A percentile compares a stretch with the other conserved stretches of the same genome.
phyloP scores from a whole-genome alignment of 768 basidiomycete species.

The Leccinum ochraceum region DNA sequence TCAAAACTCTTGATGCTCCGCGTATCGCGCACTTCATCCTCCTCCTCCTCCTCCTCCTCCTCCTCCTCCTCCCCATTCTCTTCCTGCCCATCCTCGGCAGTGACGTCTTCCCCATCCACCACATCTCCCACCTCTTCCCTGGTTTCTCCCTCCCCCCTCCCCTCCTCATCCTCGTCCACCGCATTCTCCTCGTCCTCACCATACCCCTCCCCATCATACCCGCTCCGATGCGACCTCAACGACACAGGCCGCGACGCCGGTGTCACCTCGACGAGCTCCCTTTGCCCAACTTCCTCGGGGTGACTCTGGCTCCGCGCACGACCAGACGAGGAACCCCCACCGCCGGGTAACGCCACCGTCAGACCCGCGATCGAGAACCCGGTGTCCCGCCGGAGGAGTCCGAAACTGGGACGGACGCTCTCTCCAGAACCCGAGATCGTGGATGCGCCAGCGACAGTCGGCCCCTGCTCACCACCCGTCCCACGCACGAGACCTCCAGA shows the following conservation, averaged over 20 bases:
- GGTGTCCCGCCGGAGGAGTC: slow-evolving; percentile 70
- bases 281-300: slow-evolving; percentile 41
- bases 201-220: slow-evolving; percentile 21
- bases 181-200: slow-evolving; percentile 16
- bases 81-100: too few species aligned
- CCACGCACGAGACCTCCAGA: too few species aligned
- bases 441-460: not conserved
- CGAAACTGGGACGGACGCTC: slow-evolving; percentile 52
- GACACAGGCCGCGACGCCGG: slow-evolving; percentile 49
- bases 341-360: slow-evolving; percentile 58
- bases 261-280: slow-evolving; percentile 55
- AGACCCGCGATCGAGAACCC: slow-evolving; percentile 84
- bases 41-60: too few species aligned
- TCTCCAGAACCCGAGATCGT: not conserved
- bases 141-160: not conserved
- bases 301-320: slow-evolving; percentile 8
- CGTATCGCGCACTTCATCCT: slow-evolving; percentile 44
- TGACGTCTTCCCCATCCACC: slow-evolving; percentile 12
- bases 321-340: slow-evolving; percentile 9
- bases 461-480: too few species aligned
- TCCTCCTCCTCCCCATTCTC: too few species aligned
- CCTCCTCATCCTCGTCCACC: slow-evolving; percentile 4
- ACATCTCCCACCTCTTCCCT: slow-evolving; percentile 30
- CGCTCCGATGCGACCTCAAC: slow-evolving; percentile 33
- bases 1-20: slow-evolving; percentile 85